Evolutionary conservation across 164 flowering plant species (phyloP), one percentile per base, ranked within the genome.

Genomic region (Macadamia integrifolia): DNA sequence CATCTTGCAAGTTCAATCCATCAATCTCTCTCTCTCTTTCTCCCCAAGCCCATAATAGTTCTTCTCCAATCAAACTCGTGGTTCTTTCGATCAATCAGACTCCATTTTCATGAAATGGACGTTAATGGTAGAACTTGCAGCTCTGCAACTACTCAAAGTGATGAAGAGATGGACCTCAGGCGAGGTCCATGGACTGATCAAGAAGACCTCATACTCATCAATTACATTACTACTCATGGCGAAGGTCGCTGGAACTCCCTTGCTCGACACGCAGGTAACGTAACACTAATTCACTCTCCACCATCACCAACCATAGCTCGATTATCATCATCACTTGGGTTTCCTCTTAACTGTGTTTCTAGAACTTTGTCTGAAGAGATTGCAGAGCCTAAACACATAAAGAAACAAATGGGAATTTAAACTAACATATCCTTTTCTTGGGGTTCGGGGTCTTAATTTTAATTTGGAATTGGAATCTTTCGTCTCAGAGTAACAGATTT

Each of bases 161-260:
- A 81, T 63, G 77, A 79, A 52, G 78, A 75, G 28, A 66, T 69
- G 78, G 91, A 84, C 50, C 71, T 84, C 9, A 77, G 87, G 44
- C 83, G 86, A 74, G 96, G 96, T n/a, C 87, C 91, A 6, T 90
- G 96, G 96, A 88, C 96, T 18, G 80, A 69, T 23, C 90, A 90
- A 56, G 96, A 90, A 72, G 96, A 90, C 69, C 63, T 67, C 18
- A 65, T 76, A 53, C 90, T 90, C 69, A 77, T 81, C 62, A 78
- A 83, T 78, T 83, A 80, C 84, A 82, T 90, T 69, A 65, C 79
- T 57, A 75, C 58, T 49, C 90, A 88, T 49, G 96, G 96, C 35
- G 89, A 83, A 74, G 90, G 89, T 8, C 85, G 87, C 28, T 90
- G 96, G 96, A 88, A 85, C 64, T 80, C 81, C 35, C 87, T 88